phyloP scores from a whole-genome alignment of 2,329 filamentous ascomycete genomes.

The Zymoseptoria passerinii region DNA sequence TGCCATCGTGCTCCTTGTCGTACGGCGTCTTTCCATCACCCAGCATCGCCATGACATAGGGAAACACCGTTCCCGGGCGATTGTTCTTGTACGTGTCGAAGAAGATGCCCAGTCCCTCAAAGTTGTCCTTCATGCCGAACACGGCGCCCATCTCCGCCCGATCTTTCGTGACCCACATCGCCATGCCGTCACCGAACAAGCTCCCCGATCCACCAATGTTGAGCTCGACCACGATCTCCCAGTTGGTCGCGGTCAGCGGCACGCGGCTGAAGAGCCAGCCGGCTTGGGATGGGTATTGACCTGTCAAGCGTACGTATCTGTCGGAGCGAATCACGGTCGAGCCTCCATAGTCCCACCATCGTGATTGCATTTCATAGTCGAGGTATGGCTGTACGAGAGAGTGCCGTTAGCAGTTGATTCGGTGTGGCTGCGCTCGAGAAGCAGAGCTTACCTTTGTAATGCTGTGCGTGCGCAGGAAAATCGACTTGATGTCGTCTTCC shows the following conservation, averaged over 20 bases:
- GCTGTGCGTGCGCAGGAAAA: constrained; percentile 30
- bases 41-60: constrained; percentile 97
- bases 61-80: constrained; percentile 87
- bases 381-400: constrained; percentile 66
- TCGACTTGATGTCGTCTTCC: constrained; percentile 28
- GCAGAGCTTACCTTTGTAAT: constrained; percentile 20
- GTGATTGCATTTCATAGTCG: constrained; percentile 94
- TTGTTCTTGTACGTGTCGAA: constrained; percentile 99
- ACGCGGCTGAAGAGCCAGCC: constrained; percentile 94
- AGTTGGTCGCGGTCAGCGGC: constrained; percentile 93
- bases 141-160: constrained; percentile 72
- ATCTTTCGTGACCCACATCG: constrained; percentile 96
- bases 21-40: constrained; percentile 84
- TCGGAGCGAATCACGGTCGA: constrained; percentile 75
- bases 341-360: constrained; percentile 98
- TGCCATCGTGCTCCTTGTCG: constrained; percentile 91
- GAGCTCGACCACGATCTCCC: constrained; percentile 96
- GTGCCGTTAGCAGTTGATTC: not conserved
- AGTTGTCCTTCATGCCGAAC: constrained; percentile 79
- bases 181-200: constrained; percentile 92
- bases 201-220: constrained; percentile 82
- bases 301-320: constrained; percentile 82
- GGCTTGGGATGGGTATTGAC: constrained; percentile 79
- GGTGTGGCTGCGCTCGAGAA: not conserved
- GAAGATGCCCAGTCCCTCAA: constrained; percentile 91